A percentile compares a stretch with the other conserved stretches of the same genome.
phyloP scores from a whole-genome alignment of 345 rosid genomes.

The Moricandia moricandioides region DNA sequence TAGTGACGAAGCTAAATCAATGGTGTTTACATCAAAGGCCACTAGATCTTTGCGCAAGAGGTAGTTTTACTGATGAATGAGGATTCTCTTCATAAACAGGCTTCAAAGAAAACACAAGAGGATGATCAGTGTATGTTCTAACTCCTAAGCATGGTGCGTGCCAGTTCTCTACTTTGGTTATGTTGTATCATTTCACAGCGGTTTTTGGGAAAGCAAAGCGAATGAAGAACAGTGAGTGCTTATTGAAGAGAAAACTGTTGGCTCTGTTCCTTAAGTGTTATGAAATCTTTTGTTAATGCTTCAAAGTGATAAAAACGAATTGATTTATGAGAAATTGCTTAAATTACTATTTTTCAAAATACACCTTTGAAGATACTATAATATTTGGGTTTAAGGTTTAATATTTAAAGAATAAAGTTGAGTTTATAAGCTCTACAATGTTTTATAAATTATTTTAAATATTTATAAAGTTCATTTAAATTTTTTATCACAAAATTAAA shows the following conservation, averaged over 20 bases:
- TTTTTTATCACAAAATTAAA: no score
- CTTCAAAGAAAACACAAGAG: constrained; percentile 5
- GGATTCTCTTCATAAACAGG: background rate
- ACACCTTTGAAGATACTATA: no score
- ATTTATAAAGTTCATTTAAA: no score
- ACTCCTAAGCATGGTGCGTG: background rate
- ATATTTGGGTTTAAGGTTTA: no score
- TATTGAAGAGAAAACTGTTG: background rate
- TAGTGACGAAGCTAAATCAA: constrained; percentile 57
- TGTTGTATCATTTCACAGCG: background rate
- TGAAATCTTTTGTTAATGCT: background rate
- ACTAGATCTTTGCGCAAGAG: constrained; percentile 48
- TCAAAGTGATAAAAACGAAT: no score
- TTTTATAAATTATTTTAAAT: no score
- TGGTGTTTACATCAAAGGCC: constrained; percentile 58
- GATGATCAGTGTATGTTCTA: background rate
- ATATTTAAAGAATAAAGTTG: no score
- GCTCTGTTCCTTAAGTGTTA: background rate
- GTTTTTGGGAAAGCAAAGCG: background rate
- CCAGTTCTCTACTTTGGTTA: background rate
- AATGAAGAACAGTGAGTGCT: background rate
- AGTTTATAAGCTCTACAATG: no score
- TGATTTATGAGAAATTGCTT: no score
- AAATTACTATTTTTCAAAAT: no score
- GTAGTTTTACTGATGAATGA: constrained; percentile 5